Base-by-base conservation (phyloP, 2,329 filamentous ascomycete species). In the Pezicula radicicola region DNA sequence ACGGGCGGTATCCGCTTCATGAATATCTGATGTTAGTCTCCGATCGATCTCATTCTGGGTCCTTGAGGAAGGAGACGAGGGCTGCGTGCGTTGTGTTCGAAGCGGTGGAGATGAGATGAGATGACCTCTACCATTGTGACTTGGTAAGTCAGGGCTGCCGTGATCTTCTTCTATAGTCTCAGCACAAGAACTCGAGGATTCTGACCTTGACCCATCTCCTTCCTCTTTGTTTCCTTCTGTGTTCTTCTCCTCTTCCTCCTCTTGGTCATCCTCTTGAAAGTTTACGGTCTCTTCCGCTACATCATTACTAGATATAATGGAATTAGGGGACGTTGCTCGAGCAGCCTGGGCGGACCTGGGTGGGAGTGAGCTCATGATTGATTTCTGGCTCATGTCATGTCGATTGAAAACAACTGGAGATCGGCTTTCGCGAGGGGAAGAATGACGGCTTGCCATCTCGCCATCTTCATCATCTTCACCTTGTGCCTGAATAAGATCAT, bases 11-110 rank as follows among this genome's bases (percentile, higher is more conserved):
- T 47, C 52, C 48, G 49, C 61, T 63, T 63, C 57, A 58, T 55
- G 55, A 33, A 63, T 47, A 57, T 57, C 59, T 55, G 61, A 63
- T 27, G 61, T 63, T 54, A 65, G 61, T 60, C 63, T 60, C 27
- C 56, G 55, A 46, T 62, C 59, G 51, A 65, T 49, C 52, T 63
- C 60, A 30, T 60, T 56, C 59, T 63, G 60, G 46, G 57, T 62
- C 49, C 53, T 55, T 36, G 51, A 48, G 27, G 42, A 46, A 48
- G 57, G 53, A 49, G 56, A 55, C 40, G 52, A 51, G 18, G 50
- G 51, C 16, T 50, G 48, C 59, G 60, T 62, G 60, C 56, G 16
- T 45, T 48, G 27, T 54, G 39, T 9, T 6, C 16, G 35, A 46
- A 37, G 37, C 52, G 50, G 43, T 46, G 54, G 39, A 18, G 49